Conservation (phyloP, 176 grass and related monocot species). For the Alopecurus myosuroides region DNA sequence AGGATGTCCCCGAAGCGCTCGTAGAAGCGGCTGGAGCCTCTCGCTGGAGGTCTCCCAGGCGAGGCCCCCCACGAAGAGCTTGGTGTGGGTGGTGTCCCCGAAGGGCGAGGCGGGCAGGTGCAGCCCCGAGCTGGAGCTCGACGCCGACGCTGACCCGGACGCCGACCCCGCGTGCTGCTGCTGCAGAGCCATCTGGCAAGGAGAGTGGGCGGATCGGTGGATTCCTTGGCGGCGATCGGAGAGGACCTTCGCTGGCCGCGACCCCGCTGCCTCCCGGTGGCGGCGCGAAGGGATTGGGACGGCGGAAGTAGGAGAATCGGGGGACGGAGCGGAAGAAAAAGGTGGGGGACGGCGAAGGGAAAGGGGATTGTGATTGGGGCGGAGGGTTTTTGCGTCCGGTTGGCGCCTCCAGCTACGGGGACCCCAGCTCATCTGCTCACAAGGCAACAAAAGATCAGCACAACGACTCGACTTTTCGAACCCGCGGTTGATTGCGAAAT, state of each 20-base stretch:
- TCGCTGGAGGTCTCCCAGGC: conserved; percentile 98
- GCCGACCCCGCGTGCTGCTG: conserved; percentile 66
- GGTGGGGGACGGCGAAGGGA: conserved; percentile 12
- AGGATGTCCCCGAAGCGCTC: conserved; percentile 82
- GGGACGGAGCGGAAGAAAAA: conserved; percentile 15
- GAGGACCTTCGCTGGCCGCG: conserved; percentile 1
- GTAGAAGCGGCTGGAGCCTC: conserved; percentile 68
- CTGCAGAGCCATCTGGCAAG: conserved; percentile 27
- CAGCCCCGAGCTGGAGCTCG: conserved; percentile 95
- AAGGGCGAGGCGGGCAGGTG: conserved; percentile 70
- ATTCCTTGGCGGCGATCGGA: background rate
- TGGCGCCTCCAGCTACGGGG: conserved; percentile 27
- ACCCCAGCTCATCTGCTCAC: conserved; percentile 12
- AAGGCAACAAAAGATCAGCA: background rate
- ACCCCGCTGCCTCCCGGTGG: background rate
- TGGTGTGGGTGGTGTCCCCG: conserved; percentile 93
- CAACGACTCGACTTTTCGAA: background rate
- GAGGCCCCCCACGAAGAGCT: conserved; percentile 93
- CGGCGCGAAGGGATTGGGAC: conserved; percentile 1
- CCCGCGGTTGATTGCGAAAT: background rate
- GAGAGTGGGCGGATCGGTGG: background rate
- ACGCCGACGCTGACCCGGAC: conserved; percentile 86
- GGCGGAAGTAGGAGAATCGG: conserved; percentile 24
- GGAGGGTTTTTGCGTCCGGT: conserved; percentile 18
- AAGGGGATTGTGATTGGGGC: conserved; percentile 18